These are phyloP conservation scores for Zasmidium angulare DNA, from an alignment of 2,329 filamentous ascomycete species.

Conservation along the genomic window DNA sequence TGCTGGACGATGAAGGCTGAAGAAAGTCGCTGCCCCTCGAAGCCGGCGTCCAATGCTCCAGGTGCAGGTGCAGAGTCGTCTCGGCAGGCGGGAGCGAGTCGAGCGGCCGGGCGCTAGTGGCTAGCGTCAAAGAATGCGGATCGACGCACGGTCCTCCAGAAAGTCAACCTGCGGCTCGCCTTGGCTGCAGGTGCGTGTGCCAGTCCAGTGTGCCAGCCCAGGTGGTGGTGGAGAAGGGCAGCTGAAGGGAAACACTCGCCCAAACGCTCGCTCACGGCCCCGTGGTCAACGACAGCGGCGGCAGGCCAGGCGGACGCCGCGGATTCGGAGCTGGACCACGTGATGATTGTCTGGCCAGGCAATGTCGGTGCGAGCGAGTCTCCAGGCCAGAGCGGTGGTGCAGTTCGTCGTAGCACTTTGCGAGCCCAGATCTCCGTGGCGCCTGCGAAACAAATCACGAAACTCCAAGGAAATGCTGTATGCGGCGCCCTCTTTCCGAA, in stretches of 20 bases:
- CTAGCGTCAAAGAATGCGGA: background rate
- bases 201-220: slow-evolving; percentile 4
- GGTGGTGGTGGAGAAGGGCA: slow-evolving; percentile 2
- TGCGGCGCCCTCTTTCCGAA: slow-evolving; percentile 3
- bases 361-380: background rate
- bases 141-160: background rate
- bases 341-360: background rate
- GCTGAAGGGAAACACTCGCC: slow-evolving; percentile 3
- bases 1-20: background rate
- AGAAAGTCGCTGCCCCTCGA: background rate
- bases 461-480: slow-evolving; percentile 5
- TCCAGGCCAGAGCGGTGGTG: background rate
- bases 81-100: slow-evolving; percentile 4
- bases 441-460: slow-evolving; percentile 17
- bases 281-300: background rate
- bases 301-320: background rate
- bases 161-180: slow-evolving; percentile 2
- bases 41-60: background rate
- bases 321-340: background rate
- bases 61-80: background rate
- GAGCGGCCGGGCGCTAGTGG: background rate
- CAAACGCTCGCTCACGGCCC: background rate
- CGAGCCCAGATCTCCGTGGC: slow-evolving; percentile 18
- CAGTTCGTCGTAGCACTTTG: background rate
- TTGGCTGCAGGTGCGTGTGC: slow-evolving; percentile 1